Evolutionary conservation across 1,284 basidiomycete genomes (phyloP), one percentile per base, ranked within the genome.

Genomic region (Naganishia sp.): DNA sequence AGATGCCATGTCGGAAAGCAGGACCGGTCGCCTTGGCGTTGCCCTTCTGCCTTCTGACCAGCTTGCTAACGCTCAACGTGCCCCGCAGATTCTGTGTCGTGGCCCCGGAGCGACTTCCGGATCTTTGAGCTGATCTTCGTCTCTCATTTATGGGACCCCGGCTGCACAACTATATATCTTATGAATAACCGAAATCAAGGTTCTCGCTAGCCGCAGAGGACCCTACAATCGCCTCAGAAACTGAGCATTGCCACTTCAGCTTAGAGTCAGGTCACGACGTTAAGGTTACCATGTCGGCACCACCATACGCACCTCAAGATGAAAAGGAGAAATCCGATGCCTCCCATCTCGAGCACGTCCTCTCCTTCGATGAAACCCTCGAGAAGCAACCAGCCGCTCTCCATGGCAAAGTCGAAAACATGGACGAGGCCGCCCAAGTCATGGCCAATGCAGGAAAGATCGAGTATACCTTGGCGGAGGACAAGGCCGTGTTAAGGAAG

Each of bases 361-460:
- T 25, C 33, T 42, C 45, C n/a, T 42, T 39, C 4, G 48, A 66
- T n/a, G 44, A 63, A 28, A 64, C 65, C 25, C 50, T 61, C 16
- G 64, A 65, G 36, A 67, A 69, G 49, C 50, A 49, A n/a, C 65
- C 57, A 18, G 68, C 67, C 57, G 39, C 25, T 16, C 36, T 50
- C n/a, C 48, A 63, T 42, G 50, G 48, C 68, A 72, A 67, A 69
- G 43, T 48, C 69, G 55, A 25, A 11, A 44, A 73, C 45, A 59
- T 72, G 43, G 75, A 77, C 65, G 75, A 77, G 53, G 75, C 73
- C 16, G 73, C 75, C 7, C 42, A 69, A 6, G 66, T 75, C 16
- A 70, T 77, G 48, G 70, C 57, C 2, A 73, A 72, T 15, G 75
- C 74, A 23, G 73, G 72, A 5, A 68, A 72, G 48, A 63, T 74